Evolutionary conservation across 2,329 filamentous ascomycete species (phyloP), one percentile per base, ranked within the genome.

Genomic region (Monilinia vaccinii-corymbosi): DNA sequence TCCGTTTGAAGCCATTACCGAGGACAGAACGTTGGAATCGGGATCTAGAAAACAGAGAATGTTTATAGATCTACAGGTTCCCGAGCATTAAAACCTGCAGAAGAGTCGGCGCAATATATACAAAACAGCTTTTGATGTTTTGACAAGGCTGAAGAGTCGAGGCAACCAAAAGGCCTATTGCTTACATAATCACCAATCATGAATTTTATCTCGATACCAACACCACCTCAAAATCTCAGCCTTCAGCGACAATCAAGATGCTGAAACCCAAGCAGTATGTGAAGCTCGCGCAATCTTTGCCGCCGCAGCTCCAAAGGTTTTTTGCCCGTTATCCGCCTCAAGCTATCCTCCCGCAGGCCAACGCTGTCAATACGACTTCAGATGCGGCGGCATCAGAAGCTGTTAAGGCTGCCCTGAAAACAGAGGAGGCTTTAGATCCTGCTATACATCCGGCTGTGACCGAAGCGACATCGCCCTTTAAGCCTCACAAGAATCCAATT

Each of bases 311-410:
- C 49, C 83, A 88, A 71, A 85, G 85, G 70, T 97, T 99, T 81
- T 88, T 99, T 75, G 87, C 88, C 60, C 88, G 89, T 66, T 97
- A 93, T 74, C 94, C 94, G 46, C 91, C 93, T 51, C 81, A 77
- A 56, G 74, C 81, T 67, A 80, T 86, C 70, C 76, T 83, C 62
- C 74, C 80, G 10, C 56, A 71, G 52, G 60, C 67, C 62, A 60
- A 71, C 28, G 58, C 69, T 55, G 48, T 63, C 42, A 56, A 68
- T n/a, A 55, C 75, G 50, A 75, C 75, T 62, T 74, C 75, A 2
- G 69, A 74, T 21, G 71, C 75, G 56, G 64, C 74, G 18, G 72
- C 76, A 56, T 71, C 75, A 38, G 78, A 67, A 67, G 74, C 64
- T 72, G 23, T 61, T 83, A 28, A 42, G 50, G 34, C 49, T 51